Evolutionary conservation across 768 basidiomycete genomes (phyloP), one percentile per base, ranked within the genome.

Genomic region (Gloeopeniophorella convolvens): DNA sequence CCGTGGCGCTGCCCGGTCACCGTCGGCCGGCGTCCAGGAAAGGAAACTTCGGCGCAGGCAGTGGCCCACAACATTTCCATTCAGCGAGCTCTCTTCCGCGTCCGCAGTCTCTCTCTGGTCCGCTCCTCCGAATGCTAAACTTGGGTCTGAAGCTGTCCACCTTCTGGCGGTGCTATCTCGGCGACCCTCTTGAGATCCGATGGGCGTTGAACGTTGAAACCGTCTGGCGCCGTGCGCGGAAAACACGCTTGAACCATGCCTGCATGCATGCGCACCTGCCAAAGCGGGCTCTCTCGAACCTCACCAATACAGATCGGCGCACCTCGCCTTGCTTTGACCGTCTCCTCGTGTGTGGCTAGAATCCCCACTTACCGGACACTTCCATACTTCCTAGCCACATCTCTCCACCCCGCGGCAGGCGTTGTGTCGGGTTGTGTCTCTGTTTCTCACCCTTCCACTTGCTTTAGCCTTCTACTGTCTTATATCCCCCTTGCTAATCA

Each of bases 191-290:
- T 42, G 18, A 35, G 7, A 16, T 34, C 31, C 18, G 9, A 36
- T 36, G 12, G 26, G n/a, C n/a, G n/a, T n/a, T n/a, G n/a, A n/a
- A n/a, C 31, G 23, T 50, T 41, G 31, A 45, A 46, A 24, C 35
- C 21, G 27, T 28, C 40, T 36, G 37, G 37, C 44, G 31, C 23
- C 20, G 5, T 23, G 46, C 41, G 10, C 45, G 3, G 41, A 32
- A 53, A 48, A 53, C 51, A 53, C 28, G 51, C 51, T 37, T 41
- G 45, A 42, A 36, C 45, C 51, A 47, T 26, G 45, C 51, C n/a
- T 33, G 6, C n/a, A 26, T 34, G 21, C 42, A 41, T 16, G 23
- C 27, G 26, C 32, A 12, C 15, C 13, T 42, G 32, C 40, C 39
- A 30, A 43, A 20, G 28, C 51, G 16, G 20, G 46, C 16, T 37